Evolutionary conservation across 2,329 filamentous ascomycete species (phyloP).

Genomic region (Neocucurbitaria cava): DNA sequence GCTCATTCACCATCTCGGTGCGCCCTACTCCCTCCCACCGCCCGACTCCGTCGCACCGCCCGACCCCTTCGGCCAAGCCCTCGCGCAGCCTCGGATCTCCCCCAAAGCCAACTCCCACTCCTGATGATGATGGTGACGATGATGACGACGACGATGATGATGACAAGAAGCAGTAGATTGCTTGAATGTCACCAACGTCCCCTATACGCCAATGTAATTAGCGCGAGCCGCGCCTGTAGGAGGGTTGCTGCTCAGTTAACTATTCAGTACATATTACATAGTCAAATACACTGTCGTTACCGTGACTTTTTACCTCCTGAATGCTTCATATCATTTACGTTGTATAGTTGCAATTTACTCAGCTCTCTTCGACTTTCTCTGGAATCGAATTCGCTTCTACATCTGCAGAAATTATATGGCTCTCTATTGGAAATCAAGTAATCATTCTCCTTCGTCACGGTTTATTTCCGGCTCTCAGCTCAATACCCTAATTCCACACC

Average conservation of each 20-base stretch:
- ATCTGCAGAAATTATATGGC: too few relatives aligned
- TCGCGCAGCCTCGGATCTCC: not conserved
- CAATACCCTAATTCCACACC: too few relatives aligned
- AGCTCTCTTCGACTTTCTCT: too few relatives aligned
- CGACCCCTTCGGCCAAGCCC: not conserved
- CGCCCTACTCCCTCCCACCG: slow-evolving; percentile 11
- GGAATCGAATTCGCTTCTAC: too few relatives aligned
- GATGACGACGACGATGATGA: slow-evolving; percentile 10
- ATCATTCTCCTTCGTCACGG: too few relatives aligned
- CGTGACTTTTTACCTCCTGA: not conserved
- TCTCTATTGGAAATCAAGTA: too few relatives aligned
- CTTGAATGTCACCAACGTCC: not conserved
- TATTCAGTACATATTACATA: not conserved
- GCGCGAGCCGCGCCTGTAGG: not conserved
- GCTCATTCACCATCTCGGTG: slow-evolving; percentile 15
- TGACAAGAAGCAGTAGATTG: not conserved
- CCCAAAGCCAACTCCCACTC: slow-evolving; percentile 15
- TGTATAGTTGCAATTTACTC: too few relatives aligned
- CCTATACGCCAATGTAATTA: not conserved
- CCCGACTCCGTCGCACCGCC: slow-evolving; percentile 1
- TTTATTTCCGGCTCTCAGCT: too few relatives aligned
- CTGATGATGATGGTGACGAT: slow-evolving; percentile 11
- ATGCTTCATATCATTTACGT: too few relatives aligned
- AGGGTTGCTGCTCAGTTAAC: not conserved
- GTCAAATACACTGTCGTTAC: slow-evolving; percentile 4